Evolutionary conservation across 2,329 filamentous ascomycete genomes (phyloP).

Genomic region (Penicillium nordicum): DNA sequence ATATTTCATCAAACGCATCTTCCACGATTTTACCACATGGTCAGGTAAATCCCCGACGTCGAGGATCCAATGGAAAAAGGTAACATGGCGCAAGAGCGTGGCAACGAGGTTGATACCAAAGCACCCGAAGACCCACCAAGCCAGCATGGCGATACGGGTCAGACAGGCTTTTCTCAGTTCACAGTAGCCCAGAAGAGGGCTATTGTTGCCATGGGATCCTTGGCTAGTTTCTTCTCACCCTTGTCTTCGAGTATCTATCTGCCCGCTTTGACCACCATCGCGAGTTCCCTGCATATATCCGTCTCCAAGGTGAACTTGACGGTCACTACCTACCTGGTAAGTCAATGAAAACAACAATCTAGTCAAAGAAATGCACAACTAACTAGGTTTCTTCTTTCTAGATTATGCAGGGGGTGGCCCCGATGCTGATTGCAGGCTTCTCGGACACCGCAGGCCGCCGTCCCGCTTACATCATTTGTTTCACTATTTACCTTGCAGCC

Average conservation of each 20-base stretch:
- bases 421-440: constrained; percentile 56
- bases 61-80: not conserved
- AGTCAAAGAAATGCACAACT: not conserved
- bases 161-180: constrained; percentile 14
- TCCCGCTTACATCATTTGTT: constrained; percentile 55
- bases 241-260: constrained; percentile 38
- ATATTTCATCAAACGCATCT: not conserved
- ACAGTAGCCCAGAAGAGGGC: constrained; percentile 22
- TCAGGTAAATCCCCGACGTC: not conserved
- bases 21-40: constrained; percentile 3
- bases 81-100: not conserved
- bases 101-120: not conserved
- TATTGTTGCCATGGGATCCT: constrained; percentile 23
- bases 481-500: constrained; percentile 52
- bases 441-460: constrained; percentile 58
- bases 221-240: constrained; percentile 32
- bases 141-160: not conserved
- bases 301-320: constrained; percentile 49
- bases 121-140: not conserved
- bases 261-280: constrained; percentile 36
- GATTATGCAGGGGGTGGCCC: constrained; percentile 30
- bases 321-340: constrained; percentile 49
- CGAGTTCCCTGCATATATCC: constrained; percentile 40
- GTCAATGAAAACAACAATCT: constrained; percentile 5
- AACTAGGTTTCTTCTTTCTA: not conserved